Conservation (phyloP, 768 basidiomycete species). For the Pisolithus marmoratus region DNA sequence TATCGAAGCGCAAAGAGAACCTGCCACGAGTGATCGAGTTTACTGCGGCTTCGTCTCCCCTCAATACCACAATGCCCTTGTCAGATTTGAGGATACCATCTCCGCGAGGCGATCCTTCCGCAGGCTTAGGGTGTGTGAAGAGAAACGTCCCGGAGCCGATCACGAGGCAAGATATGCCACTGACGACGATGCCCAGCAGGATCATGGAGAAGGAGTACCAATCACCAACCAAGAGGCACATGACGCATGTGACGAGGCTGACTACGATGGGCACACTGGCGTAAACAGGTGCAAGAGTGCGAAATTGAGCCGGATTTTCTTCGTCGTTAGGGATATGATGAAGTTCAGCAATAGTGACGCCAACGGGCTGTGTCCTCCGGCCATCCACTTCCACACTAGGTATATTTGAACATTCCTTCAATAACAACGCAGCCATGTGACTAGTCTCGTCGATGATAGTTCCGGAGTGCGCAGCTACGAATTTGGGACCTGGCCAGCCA, state of each 20-base stretch:
- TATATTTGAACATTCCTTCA: too few species aligned
- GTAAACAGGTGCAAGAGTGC: background rate
- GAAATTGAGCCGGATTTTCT: background rate
- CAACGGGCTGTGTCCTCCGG: too few species aligned
- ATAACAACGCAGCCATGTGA: too few species aligned
- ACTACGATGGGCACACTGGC: conserved; percentile 10
- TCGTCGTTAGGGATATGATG: too few species aligned
- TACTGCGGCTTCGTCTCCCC: conserved; percentile 22
- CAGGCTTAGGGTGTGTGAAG: conserved; percentile 12
- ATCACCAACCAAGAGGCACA: too few species aligned
- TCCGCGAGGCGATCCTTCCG: conserved; percentile 15
- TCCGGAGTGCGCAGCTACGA: too few species aligned
- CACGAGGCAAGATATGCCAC: conserved; percentile 20
- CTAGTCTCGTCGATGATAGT: too few species aligned
- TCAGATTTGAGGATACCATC: conserved; percentile 21
- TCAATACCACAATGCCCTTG: conserved; percentile 21
- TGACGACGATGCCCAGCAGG: conserved; percentile 25
- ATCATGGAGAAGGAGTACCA: conserved; percentile 29
- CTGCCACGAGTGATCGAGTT: too few species aligned
- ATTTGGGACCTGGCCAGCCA: too few species aligned
- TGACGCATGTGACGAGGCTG: conserved; percentile 11
- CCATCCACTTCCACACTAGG: too few species aligned
- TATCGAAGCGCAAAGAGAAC: too few species aligned
- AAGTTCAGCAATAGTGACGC: too few species aligned
- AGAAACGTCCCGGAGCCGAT: conserved; percentile 27